Conservation (phyloP, 106 monocot genomes). For the Narthecium ossifragum region DNA sequence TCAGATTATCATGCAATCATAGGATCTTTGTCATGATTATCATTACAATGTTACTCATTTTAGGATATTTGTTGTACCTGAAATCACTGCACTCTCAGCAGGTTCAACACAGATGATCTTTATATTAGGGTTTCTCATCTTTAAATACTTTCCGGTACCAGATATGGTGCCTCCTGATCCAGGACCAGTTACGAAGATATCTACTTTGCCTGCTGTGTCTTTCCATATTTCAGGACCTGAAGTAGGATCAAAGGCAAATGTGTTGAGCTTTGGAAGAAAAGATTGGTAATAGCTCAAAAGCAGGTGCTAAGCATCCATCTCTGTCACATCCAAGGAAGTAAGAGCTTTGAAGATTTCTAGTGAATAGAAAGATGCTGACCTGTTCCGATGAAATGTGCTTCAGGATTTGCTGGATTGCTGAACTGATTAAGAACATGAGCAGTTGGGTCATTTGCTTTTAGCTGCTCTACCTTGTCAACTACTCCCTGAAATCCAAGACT, state of each 20-base stretch:
- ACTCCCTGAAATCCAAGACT: conserved; percentile 54
- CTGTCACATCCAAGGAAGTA: too few relatives aligned
- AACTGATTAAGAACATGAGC: conserved; percentile 65
- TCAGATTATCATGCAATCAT: too few relatives aligned
- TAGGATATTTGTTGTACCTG: conserved; percentile 56
- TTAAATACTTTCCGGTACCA: conserved; percentile 69
- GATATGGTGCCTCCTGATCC: conserved; percentile 79
- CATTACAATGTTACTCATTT: too few relatives aligned
- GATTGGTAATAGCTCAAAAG: neutral
- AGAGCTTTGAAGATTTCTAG: too few relatives aligned
- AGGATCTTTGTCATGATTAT: too few relatives aligned
- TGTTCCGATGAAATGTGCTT: conserved; percentile 76
- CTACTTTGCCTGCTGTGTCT: conserved; percentile 86
- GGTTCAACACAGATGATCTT: conserved; percentile 88
- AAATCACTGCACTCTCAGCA: conserved; percentile 69
- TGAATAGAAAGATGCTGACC: conserved; percentile 25
- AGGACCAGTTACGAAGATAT: conserved; percentile 60
- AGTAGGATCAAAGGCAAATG: neutral
- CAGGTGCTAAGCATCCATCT: too few relatives aligned
- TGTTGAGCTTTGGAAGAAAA: neutral
- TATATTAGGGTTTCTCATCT: conserved; percentile 61
- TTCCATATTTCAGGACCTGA: conserved; percentile 95
- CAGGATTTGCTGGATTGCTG: conserved; percentile 67
- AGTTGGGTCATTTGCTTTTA: conserved; percentile 44
- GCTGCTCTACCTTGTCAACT: conserved; percentile 29